Evolutionary conservation across 139 green algal genomes (phyloP).

Genomic region (Gonium pectorale): DNA sequence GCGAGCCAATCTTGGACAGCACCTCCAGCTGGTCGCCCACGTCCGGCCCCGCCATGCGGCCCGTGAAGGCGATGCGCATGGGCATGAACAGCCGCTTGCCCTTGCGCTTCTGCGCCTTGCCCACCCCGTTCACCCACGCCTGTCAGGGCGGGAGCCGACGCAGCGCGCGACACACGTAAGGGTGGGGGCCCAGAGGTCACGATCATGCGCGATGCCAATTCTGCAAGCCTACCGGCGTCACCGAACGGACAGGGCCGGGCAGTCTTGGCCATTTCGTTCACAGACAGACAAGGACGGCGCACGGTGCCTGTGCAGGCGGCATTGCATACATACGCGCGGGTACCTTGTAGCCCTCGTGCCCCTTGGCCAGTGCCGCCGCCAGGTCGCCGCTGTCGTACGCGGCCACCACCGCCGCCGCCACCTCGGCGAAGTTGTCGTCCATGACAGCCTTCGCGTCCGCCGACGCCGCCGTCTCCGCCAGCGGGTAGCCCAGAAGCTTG

Average conservation of each 20-base stretch:
- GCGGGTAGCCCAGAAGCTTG: slow-evolving; percentile 87
- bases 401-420: slow-evolving; percentile 77
- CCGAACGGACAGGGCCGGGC: too few relatives aligned
- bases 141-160: slow-evolving; percentile 12
- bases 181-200: not conserved
- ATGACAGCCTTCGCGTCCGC: slow-evolving; percentile 71
- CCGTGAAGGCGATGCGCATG: slow-evolving; percentile 93
- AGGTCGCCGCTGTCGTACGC: slow-evolving; percentile 87
- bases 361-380: slow-evolving; percentile 71
- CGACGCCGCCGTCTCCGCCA: slow-evolving; percentile 82
- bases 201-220: too few relatives aligned
- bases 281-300: too few relatives aligned
- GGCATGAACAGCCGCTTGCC: slow-evolving; percentile 99
- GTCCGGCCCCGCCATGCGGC: slow-evolving; percentile 83
- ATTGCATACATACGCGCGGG: too few relatives aligned
- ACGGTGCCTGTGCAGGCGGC: too few relatives aligned
- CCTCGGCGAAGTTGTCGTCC: slow-evolving; percentile 82
- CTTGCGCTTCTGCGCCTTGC: slow-evolving; percentile 96
- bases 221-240: too few relatives aligned
- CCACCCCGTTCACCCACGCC: slow-evolving; percentile 90
- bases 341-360: slow-evolving; percentile 81
- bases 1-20: slow-evolving; percentile 71
- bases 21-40: slow-evolving; percentile 86
- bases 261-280: too few relatives aligned
- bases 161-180: not conserved